Percentiles rank a stretch among this genome's conserved stretches.
Evolutionary conservation across 2,329 filamentous ascomycete species (phyloP).

Genomic region (Neofusicoccum parvum): DNA sequence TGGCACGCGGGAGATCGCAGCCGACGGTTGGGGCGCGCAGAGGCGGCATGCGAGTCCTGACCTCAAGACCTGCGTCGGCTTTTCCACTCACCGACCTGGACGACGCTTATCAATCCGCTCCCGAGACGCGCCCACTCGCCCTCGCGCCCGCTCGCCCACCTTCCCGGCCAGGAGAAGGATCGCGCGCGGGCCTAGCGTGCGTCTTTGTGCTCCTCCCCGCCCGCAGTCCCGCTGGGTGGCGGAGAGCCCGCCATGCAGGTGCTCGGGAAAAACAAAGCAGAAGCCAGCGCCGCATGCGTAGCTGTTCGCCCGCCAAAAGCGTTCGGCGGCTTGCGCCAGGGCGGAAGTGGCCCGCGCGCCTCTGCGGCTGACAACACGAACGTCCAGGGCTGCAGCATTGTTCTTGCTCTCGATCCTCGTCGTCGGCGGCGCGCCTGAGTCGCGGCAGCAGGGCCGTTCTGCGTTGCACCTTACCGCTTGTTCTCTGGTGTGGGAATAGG

Average conservation of each 20-base stretch:
- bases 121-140: background rate
- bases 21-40: background rate
- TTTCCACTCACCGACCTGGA: background rate
- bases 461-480: background rate
- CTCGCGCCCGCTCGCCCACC: conserved; percentile 1
- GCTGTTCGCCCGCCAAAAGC: background rate
- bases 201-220: too few species aligned
- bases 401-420: background rate
- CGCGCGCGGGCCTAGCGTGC: too few species aligned
- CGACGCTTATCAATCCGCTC: conserved; percentile 7
- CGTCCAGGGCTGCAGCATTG: background rate
- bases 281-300: background rate
- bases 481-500: background rate
- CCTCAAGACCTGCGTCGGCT: conserved; percentile 15
- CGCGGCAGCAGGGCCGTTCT: background rate
- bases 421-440: background rate
- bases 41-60: background rate
- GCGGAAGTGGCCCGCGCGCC: background rate
- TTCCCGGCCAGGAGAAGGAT: background rate
- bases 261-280: background rate
- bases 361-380: background rate
- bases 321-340: background rate
- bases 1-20: background rate
- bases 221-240: too few species aligned
- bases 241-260: background rate